phyloP scores from a whole-genome alignment of 768 basidiomycete genomes.

The Calocera viscosa region DNA sequence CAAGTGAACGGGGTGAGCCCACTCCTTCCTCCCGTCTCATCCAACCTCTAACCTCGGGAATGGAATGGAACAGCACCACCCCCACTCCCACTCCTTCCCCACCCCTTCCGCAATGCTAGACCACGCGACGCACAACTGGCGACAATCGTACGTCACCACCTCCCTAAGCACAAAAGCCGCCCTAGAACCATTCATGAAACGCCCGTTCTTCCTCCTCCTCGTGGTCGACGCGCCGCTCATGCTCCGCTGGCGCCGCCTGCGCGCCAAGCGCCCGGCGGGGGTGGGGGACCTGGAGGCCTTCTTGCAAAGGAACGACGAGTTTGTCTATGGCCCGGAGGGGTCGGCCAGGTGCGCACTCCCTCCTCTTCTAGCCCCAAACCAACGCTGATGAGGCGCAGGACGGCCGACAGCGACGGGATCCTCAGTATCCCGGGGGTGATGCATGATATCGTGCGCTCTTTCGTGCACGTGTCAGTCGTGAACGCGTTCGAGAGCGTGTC shows the following conservation, averaged over 20 bases:
- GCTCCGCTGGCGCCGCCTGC: conserved; percentile 45
- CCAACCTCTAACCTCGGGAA: background rate
- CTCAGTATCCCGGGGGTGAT: conserved; percentile 11
- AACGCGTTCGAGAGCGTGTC: conserved; percentile 49
- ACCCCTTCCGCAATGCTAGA: conserved; percentile 47
- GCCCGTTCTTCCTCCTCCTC: conserved; percentile 84
- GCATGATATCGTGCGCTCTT: conserved; percentile 28
- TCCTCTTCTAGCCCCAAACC: conserved; percentile 20
- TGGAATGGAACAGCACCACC: background rate
- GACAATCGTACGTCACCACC: conserved; percentile 59
- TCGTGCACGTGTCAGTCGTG: conserved; percentile 47
- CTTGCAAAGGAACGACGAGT: conserved; percentile 53
- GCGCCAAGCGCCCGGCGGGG: background rate
- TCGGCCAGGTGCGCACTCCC: conserved; percentile 4
- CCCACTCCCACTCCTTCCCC: conserved; percentile 27
- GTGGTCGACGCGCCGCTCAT: conserved; percentile 71
- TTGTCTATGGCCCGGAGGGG: conserved; percentile 44
- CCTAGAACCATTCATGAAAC: conserved; percentile 58
- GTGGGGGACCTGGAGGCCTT: conserved; percentile 49
- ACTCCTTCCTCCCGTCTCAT: background rate
- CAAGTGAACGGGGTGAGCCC: background rate
- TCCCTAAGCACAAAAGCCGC: conserved; percentile 35
- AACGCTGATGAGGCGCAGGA: background rate
- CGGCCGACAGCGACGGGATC: too few species aligned
- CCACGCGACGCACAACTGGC: conserved; percentile 74